A percentile compares a stretch with the other conserved stretches of the same genome.
Conservation (phyloP, 208 protist genomes). For the Trypanosoma boissoni region DNA sequence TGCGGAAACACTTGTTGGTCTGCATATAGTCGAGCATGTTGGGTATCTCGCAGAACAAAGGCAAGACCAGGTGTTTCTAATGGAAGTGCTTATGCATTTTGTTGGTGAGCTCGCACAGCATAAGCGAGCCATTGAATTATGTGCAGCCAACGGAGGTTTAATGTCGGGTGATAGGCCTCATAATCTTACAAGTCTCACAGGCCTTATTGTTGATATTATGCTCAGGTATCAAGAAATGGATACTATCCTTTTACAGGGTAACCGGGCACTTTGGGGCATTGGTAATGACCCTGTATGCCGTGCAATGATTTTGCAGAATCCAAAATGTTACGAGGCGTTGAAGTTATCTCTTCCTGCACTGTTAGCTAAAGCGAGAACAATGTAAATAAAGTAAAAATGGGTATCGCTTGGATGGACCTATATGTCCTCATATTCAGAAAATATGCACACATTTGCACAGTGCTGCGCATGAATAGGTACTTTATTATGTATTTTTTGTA, state of each 20-base stretch:
- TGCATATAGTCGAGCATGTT: conserved; percentile 57
- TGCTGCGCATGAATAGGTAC: too few species aligned
- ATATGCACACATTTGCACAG: too few species aligned
- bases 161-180: conserved; percentile 26
- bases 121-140: conserved; percentile 42
- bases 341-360: conserved; percentile 60
- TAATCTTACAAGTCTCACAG: conserved; percentile 41
- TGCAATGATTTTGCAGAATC: conserved; percentile 67
- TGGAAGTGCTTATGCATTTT: conserved; percentile 75
- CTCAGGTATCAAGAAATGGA: conserved; percentile 68
- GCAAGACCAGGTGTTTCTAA: conserved; percentile 72
- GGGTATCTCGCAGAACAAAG: conserved; percentile 49
- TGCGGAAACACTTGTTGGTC: conserved; percentile 45
- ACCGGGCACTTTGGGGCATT: conserved; percentile 77
- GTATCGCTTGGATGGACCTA: too few species aligned
- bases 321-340: conserved; percentile 58
- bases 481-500: conserved; percentile 82
- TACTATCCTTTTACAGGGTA: conserved; percentile 69
- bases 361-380: conserved; percentile 27
- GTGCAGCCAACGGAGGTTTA: conserved; percentile 5
- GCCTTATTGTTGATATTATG: conserved; percentile 77
- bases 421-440: too few species aligned
- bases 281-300: conserved; percentile 67
- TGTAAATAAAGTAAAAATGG: conserved; percentile 5
- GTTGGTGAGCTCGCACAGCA: conserved; percentile 63